Percentiles rank a stretch among this genome's conserved stretches.
These are phyloP conservation scores for Vigna trinervia DNA, from an alignment of 306 rosid genomes.

Conservation along the genomic window DNA sequence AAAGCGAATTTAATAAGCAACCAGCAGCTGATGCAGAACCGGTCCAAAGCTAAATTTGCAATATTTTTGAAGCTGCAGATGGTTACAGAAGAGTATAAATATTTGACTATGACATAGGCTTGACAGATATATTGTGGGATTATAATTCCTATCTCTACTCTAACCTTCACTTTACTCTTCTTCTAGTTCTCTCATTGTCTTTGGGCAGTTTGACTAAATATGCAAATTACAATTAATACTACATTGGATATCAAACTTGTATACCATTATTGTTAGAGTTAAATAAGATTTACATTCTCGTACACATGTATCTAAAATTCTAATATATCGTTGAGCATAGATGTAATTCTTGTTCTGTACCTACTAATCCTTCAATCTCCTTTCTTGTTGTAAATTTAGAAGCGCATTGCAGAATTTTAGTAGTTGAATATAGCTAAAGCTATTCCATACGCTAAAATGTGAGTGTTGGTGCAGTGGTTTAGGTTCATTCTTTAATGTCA, in stretches of 20 bases:
- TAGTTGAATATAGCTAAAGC: not conserved
- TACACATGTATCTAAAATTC: conserved; percentile 26
- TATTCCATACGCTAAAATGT: conserved; percentile 21
- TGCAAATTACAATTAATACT: conserved; percentile 34
- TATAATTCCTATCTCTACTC: conserved; percentile 33
- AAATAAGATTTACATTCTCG: conserved; percentile 45
- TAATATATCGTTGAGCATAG: conserved; percentile 14
- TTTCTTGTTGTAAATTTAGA: conserved; percentile 8
- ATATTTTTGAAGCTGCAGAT: conserved; percentile 40
- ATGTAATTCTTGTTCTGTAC: conserved; percentile 26
- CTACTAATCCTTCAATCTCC: conserved; percentile 4
- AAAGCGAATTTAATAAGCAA: conserved; percentile 44
- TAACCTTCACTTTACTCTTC: conserved; percentile 38
- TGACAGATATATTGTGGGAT: conserved; percentile 40
- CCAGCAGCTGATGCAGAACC: conserved; percentile 56
- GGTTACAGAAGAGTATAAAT: conserved; percentile 32
- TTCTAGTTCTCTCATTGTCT: conserved; percentile 28
- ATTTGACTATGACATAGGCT: conserved; percentile 49
- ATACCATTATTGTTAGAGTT: conserved; percentile 37
- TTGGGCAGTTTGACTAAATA: conserved; percentile 34
- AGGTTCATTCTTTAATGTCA: not conserved
- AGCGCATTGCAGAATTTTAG: not conserved
- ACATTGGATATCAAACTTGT: conserved; percentile 38
- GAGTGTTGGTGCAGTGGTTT: conserved; percentile 18
- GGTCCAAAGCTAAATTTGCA: conserved; percentile 54